Evolutionary conservation across 164 flowering plant species (phyloP), one percentile per base, ranked within the genome.

Genomic region (Berberis vulgaris): DNA sequence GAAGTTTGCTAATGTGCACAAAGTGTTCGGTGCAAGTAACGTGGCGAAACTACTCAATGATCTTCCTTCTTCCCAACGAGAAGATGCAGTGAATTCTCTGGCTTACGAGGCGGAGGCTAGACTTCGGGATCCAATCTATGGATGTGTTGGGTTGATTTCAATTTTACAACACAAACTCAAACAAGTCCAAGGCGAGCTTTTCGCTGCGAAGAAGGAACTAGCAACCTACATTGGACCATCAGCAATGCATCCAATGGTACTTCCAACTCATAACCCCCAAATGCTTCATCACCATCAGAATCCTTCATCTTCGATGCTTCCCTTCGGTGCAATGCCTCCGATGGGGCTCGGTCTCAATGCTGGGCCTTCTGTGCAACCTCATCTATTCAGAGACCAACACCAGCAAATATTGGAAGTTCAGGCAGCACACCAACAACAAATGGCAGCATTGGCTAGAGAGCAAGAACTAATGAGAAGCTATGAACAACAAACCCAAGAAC

Each of bases 1-100:
- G 43, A 74, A 74, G 40, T 74, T 74, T 13, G 62, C 77, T 1
- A 70, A 67, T 2, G 77, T 74, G 2, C 77, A 74, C 69, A 74
- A 70, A 60, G 77, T 74, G 5, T 74, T 74, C 43, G 77, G 77
- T 11, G 77, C 77, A 6, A 74, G 77, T 63, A 74, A 74, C 7
- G 74, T 74, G 1, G 58, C 73, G 6, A 74, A 74, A 62, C 65
- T 74, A 2, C 77, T 74, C 12, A 64, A 64, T 43, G 74, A 70
- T 46, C 54, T 74, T 7, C 60, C 40, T 47, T 57, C 69, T 3
- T 2, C 71, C 2, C 77, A 74, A 38, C 52, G 73, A 49, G 74
- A 74, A 60, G 77, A 74, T 38, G 74, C 77, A 0, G 77, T 74
- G 11, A 71, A 61, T 45, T 74, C 77, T 11, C 56, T 74, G 1